These are phyloP conservation scores for Handroanthus guayacan DNA, from an alignment of 257 asterid species.

Conservation along the genomic window DNA sequence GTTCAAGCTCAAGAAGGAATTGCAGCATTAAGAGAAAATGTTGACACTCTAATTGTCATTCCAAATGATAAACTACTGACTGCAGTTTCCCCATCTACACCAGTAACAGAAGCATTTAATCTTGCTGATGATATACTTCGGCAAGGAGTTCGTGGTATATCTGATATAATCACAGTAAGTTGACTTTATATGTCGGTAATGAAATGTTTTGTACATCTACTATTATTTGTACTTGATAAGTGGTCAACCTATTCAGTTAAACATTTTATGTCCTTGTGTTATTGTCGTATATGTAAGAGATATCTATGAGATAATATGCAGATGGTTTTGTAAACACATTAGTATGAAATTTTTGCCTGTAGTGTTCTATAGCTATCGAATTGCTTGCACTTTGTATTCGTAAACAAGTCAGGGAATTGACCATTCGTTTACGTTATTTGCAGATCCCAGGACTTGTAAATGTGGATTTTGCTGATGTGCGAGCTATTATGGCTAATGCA, in stretches of 20 bases:
- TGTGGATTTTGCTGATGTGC: constrained; percentile 98
- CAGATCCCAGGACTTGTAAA: constrained; percentile 97
- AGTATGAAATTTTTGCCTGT: constrained; percentile 14
- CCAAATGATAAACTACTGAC: constrained; percentile 90
- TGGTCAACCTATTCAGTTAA: not conserved
- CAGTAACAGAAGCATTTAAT: constrained; percentile 96
- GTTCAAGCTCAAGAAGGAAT: constrained; percentile 99
- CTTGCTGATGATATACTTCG: constrained; percentile 98
- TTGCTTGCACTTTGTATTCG: constrained; percentile 13
- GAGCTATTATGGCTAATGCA: constrained; percentile 95
- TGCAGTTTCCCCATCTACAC: constrained; percentile 94
- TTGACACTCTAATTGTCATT: constrained; percentile 92
- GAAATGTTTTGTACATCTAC: constrained; percentile 14
- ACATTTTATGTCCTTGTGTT: constrained; percentile 26
- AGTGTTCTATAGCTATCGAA: constrained; percentile 12
- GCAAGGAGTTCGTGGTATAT: constrained; percentile 97
- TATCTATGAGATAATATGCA: not conserved
- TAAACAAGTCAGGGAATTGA: constrained; percentile 19
- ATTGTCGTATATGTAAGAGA: not conserved
- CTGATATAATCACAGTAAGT: constrained; percentile 90
- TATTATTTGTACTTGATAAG: not conserved
- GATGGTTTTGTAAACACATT: not conserved
- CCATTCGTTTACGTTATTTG: constrained; percentile 35
- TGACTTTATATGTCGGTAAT: constrained; percentile 2
- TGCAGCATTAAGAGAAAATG: constrained; percentile 91